Percentiles rank a stretch among this genome's conserved stretches.
Evolutionary conservation across 352 stramenopile species (phyloP).

Genomic region (Phytopythium montanum): DNA sequence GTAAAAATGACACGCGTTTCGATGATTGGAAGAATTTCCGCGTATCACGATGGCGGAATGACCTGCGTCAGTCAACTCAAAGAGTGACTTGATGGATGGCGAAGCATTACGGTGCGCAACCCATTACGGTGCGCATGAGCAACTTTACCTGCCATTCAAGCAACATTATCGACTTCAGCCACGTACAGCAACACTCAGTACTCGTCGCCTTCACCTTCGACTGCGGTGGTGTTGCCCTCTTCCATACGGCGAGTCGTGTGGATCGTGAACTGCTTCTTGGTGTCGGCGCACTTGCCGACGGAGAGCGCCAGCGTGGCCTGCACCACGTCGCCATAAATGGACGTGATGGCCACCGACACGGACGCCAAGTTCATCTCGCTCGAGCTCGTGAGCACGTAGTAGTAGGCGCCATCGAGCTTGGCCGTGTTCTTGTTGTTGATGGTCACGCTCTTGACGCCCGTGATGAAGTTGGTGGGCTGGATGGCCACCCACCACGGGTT

Average conservation of each 20-base stretch:
- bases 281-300: constrained; percentile 26
- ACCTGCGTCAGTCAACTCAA: no score
- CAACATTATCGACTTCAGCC: no score
- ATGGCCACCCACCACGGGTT: constrained; percentile 34
- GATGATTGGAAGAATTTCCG: no score
- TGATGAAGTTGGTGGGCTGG: constrained; percentile 32
- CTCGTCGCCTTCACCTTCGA: not conserved
- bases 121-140: no score
- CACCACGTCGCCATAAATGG: constrained; percentile 23
- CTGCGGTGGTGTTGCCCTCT: constrained; percentile 1
- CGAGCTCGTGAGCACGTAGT: constrained; percentile 28
- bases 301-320: constrained; percentile 21
- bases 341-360: constrained; percentile 28
- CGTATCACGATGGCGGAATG: no score
- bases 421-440: constrained; percentile 22
- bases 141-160: no score
- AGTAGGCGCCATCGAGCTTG: constrained; percentile 31
- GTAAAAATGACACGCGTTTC: no score
- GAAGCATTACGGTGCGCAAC: no score
- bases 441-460: constrained; percentile 31
- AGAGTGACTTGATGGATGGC: no score
- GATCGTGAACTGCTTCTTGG: constrained; percentile 24
- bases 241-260: not conserved
- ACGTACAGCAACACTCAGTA: no score
- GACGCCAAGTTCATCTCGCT: constrained; percentile 12